Percentiles rank a stretch among this genome's conserved stretches.
These are phyloP conservation scores for Nicotiana otophora DNA, from an alignment of 257 asterid genomes.

Conservation along the genomic window DNA sequence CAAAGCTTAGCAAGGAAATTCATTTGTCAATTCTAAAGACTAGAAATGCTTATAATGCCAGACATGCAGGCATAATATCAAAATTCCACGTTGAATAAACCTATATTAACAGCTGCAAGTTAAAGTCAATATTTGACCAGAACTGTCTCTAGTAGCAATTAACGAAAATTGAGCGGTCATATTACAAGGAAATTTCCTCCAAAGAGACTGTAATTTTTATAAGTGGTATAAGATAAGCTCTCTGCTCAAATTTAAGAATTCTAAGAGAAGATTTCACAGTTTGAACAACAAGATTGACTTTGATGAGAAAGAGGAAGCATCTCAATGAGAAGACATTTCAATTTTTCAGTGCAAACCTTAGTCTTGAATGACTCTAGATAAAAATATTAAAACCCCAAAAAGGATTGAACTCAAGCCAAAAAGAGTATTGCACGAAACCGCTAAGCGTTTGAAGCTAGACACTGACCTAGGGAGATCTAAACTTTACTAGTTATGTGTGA, in stretches of 20 bases:
- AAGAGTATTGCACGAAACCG: neutral
- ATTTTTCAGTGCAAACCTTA: neutral
- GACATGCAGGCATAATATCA: neutral
- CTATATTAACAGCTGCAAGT: neutral
- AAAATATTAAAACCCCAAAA: neutral
- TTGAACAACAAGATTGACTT: neutral
- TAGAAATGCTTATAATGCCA: neutral
- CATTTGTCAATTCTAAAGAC: neutral
- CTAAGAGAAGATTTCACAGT: neutral
- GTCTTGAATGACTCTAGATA: neutral
- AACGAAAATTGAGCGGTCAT: neutral
- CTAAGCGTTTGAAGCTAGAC: neutral
- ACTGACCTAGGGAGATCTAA: neutral
- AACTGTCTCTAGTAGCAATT: neutral
- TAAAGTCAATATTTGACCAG: neutral
- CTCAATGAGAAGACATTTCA: neutral
- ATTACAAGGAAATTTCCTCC: neutral
- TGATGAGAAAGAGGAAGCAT: neutral
- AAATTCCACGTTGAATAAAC: neutral
- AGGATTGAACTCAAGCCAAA: neutral
- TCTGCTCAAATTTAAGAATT: neutral
- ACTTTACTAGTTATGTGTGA: neutral
- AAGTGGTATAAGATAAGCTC: neutral
- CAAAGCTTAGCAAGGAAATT: neutral
- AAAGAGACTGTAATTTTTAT: neutral